These are phyloP conservation scores for Polytrichum commune DNA, from an alignment of 225 moss, liverwort and hornwort genomes.

Conservation along the genomic window DNA sequence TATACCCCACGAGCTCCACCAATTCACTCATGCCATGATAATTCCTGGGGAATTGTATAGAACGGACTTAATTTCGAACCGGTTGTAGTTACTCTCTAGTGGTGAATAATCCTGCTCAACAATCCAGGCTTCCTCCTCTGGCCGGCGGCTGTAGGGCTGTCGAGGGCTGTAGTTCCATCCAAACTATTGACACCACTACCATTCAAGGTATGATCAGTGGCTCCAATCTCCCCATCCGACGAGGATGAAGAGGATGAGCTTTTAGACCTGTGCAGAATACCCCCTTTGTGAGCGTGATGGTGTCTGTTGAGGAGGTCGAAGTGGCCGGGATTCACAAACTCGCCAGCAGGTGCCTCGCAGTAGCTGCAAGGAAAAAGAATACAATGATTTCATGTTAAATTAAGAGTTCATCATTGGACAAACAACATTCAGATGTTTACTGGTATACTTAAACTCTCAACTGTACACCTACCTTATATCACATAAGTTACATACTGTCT, in stretches of 20 bases:
- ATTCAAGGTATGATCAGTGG: neutral
- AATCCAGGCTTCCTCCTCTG: slow-evolving; percentile 32
- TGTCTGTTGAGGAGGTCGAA: slow-evolving; percentile 41
- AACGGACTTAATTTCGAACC: no score
- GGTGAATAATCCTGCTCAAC: slow-evolving; percentile 34
- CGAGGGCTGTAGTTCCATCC: slow-evolving; percentile 19
- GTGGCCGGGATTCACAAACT: slow-evolving; percentile 50
- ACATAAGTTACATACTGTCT: no score
- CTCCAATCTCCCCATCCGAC: slow-evolving; percentile 14
- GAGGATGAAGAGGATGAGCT: slow-evolving; percentile 27
- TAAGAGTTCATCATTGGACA: neutral
- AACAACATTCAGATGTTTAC: neutral
- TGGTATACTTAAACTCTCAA: neutral
- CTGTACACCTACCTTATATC: no score
- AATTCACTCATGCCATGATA: no score
- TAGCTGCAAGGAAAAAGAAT: slow-evolving; percentile 26
- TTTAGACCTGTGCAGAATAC: slow-evolving; percentile 1
- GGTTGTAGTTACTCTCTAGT: slow-evolving; percentile 4
- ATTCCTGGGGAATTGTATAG: no score
- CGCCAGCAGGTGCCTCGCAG: slow-evolving; percentile 50
- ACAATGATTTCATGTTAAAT: neutral
- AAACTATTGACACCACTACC: slow-evolving; percentile 8
- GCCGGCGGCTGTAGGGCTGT: slow-evolving; percentile 5
- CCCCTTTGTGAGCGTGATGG: slow-evolving; percentile 13
- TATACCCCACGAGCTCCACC: no score